phyloP scores from a whole-genome alignment of 192 early-diverging fungal genomes.

The Umbelopsis sp. region DNA sequence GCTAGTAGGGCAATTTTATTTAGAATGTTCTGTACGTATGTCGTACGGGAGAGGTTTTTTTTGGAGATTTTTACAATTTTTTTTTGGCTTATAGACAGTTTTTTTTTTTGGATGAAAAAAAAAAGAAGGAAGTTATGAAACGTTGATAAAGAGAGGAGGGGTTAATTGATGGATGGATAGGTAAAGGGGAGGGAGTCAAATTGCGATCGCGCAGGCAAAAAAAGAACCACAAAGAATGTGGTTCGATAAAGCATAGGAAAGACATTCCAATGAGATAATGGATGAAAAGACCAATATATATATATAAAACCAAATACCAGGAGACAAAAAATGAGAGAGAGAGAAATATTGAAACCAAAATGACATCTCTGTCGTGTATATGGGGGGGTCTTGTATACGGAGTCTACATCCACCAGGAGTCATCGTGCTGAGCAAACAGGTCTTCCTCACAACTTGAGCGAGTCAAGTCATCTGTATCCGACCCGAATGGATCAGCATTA shows the following conservation, averaged over 20 bases:
- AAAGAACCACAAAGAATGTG: not conserved
- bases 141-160: not conserved
- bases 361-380: not conserved
- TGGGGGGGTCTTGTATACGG: not conserved
- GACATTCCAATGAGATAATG: too few relatives aligned
- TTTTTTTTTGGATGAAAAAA: not conserved
- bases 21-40: not conserved
- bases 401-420: slow-evolving; percentile 40
- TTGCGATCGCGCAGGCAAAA: not conserved
- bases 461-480: slow-evolving; percentile 14
- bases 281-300: too few relatives aligned
- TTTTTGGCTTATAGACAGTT: not conserved
- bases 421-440: slow-evolving; percentile 38
- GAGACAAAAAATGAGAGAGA: too few relatives aligned
- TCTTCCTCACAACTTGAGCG: slow-evolving; percentile 31
- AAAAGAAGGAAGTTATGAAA: not conserved
- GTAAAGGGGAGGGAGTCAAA: not conserved
- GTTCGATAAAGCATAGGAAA: not conserved
- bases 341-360: too few relatives aligned
- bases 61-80: not conserved
- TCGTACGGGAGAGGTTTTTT: not conserved
- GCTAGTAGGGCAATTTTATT: not conserved
- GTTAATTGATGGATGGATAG: not conserved
- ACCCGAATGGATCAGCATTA: not conserved
- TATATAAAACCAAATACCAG: too few relatives aligned